phyloP scores from a whole-genome alignment of 345 rosid genomes.

The Cardamine resedifolia region DNA sequence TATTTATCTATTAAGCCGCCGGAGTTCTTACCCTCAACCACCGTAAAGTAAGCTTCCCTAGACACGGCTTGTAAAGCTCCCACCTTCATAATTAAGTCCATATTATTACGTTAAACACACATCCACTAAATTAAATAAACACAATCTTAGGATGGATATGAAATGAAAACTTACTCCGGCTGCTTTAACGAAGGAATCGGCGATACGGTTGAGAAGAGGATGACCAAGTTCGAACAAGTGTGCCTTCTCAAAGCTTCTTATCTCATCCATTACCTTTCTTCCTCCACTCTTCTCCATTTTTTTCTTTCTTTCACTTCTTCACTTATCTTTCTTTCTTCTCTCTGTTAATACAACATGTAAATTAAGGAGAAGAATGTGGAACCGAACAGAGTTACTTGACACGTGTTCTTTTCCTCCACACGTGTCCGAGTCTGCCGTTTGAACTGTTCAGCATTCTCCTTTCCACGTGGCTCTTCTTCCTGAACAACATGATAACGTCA shows the following conservation, averaged over 20 bases:
- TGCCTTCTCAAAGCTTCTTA: constrained; percentile 58
- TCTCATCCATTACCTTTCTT: constrained; percentile 49
- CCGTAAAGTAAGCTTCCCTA: constrained; percentile 71
- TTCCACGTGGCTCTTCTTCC: constrained; percentile 26
- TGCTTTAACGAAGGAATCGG: constrained; percentile 85
- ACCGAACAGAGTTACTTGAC: constrained; percentile 24
- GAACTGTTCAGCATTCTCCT: constrained; percentile 17
- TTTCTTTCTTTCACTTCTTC: constrained; percentile 7
- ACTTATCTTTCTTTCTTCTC: neutral
- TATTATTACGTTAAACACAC: neutral
- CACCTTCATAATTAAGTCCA: constrained; percentile 43
- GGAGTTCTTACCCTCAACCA: constrained; percentile 50
- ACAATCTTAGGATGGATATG: neutral
- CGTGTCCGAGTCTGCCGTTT: constrained; percentile 35
- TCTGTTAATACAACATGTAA: neutral
- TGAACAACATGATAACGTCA: no score
- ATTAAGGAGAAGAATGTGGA: constrained; percentile 27
- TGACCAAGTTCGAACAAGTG: constrained; percentile 81
- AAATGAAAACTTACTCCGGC: constrained; percentile 56
- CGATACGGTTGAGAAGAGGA: constrained; percentile 90
- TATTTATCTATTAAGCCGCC: neutral
- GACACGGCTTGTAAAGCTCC: constrained; percentile 87
- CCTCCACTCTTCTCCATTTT: constrained; percentile 38
- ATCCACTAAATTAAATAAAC: neutral
- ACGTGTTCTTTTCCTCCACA: constrained; percentile 29